Percentiles rank a stretch among this genome's conserved stretches.
Evolutionary conservation across 805 yeast species (phyloP).

Genomic region (Clavispora carvajalis): DNA sequence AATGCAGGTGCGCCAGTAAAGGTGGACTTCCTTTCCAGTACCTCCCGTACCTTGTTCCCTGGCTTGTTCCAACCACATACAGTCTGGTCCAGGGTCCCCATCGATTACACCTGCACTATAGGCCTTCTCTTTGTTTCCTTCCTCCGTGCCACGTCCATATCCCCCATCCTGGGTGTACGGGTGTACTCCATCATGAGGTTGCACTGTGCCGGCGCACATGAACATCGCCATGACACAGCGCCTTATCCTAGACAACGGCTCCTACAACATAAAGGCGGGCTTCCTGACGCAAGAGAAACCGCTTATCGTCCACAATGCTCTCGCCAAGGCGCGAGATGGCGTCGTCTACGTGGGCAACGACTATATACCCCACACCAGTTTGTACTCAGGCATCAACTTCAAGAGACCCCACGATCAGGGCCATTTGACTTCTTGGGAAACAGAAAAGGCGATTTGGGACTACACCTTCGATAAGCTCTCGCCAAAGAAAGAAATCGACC

Average conservation of each 20-base stretch:
- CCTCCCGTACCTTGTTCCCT: too few species aligned
- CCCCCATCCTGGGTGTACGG: neutral
- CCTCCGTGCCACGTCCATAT: too few species aligned
- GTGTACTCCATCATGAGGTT: neutral
- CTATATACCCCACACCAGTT: constrained; percentile 56
- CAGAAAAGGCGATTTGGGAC: constrained; percentile 89
- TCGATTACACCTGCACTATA: too few species aligned
- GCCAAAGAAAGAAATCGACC: constrained; percentile 35
- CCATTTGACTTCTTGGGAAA: constrained; percentile 85
- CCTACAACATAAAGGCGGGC: constrained; percentile 65
- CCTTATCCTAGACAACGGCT: constrained; percentile 84
- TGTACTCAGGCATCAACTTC: constrained; percentile 67
- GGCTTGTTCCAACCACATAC: too few species aligned
- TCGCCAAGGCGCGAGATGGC: constrained; percentile 73
- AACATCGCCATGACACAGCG: constrained; percentile 2
- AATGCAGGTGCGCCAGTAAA: too few species aligned
- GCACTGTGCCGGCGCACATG: neutral
- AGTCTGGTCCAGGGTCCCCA: too few species aligned
- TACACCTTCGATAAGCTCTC: constrained; percentile 46
- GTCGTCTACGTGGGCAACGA: constrained; percentile 65
- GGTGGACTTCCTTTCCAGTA: too few species aligned
- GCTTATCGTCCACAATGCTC: constrained; percentile 55
- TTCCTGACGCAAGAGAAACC: constrained; percentile 33
- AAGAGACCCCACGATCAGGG: constrained; percentile 87
- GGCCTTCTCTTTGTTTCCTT: too few species aligned